These are phyloP conservation scores for Pseudogymnoascus sp. DNA, from an alignment of 2,329 filamentous ascomycete genomes.

Conservation along the genomic window DNA sequence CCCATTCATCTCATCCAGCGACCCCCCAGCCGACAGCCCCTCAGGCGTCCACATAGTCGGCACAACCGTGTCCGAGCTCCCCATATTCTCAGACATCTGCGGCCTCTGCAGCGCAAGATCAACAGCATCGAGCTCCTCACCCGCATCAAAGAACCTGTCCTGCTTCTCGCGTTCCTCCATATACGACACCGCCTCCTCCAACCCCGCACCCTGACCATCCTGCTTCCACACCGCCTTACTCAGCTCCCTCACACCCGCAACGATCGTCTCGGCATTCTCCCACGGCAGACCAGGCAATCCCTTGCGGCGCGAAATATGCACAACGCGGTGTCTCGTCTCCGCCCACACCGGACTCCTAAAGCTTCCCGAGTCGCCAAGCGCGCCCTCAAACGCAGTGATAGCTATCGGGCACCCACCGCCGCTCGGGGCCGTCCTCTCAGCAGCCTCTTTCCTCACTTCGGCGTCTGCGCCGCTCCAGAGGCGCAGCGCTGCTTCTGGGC, in stretches of 20 bases:
- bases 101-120: neutral
- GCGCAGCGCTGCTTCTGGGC: conserved; percentile 54
- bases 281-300: neutral
- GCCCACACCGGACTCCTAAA: conserved; percentile 1
- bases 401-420: neutral
- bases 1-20: neutral
- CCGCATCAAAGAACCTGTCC: neutral
- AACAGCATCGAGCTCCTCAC: neutral
- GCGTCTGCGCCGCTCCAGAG: conserved; percentile 41
- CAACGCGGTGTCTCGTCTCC: neutral
- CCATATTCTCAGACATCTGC: neutral
- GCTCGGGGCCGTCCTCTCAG: neutral
- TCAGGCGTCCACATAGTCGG: neutral
- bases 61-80: neutral
- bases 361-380: neutral
- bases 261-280: conserved; percentile 2
- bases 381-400: neutral
- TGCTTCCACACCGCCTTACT: conserved; percentile 5
- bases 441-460: conserved; percentile 16
- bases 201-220: neutral
- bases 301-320: neutral
- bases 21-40: neutral
- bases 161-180: neutral
- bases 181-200: conserved; percentile 6
- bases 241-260: neutral